Evolutionary conservation across 495 filamentous ascomycete species (phyloP), one percentile per base, ranked within the genome.

Genomic region (Terfezia claveryi): DNA sequence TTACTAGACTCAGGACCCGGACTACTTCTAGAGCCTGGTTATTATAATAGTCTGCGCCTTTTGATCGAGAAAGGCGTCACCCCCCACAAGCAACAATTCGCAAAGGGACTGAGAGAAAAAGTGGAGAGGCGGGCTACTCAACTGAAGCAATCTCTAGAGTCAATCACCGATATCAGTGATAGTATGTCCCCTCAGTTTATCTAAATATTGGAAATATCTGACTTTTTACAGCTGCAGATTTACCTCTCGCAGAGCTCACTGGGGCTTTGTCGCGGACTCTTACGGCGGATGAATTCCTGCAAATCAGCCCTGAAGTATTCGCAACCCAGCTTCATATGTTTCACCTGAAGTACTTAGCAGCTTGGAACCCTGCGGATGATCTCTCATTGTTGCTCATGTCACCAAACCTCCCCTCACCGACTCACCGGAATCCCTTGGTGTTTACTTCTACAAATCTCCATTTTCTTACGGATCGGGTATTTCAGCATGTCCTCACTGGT

Each of bases 381-480:
- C 51, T 67, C 23, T 67, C 65, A 17, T 56, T 67, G 12, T 55
- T 67, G 38, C 58, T 67, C 36, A 54, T 55, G 32, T 67, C 64
- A 9, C 65, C 64, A 36, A 58, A 64, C 53, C 41, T 64, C 27
- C 62, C 65, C 38, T 58, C 64, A 12, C 58, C 56, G 23, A 58
- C 57, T n/a, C 62, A 67, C 17, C 56, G 64, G 44, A 67, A 67
- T 57, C 65, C 65, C 38, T 57, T 67, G 49, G 61, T 67, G 54
- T 67, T 67, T 51, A 67, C 63, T 36, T 62, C 60, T 37, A 50
- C 61, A 38, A 64, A 56, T 54, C 60, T 67, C 38, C 65, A 67
- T 50, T 67, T 67, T 44, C 62, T 67, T 16, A 62, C 61, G 36
- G 64, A 67, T 44, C 57, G 62, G 37, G 65, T 66, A 7, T 55